phyloP scores from a whole-genome alignment of 352 stramenopile genomes.

The Globisporangium acanthophoron region DNA sequence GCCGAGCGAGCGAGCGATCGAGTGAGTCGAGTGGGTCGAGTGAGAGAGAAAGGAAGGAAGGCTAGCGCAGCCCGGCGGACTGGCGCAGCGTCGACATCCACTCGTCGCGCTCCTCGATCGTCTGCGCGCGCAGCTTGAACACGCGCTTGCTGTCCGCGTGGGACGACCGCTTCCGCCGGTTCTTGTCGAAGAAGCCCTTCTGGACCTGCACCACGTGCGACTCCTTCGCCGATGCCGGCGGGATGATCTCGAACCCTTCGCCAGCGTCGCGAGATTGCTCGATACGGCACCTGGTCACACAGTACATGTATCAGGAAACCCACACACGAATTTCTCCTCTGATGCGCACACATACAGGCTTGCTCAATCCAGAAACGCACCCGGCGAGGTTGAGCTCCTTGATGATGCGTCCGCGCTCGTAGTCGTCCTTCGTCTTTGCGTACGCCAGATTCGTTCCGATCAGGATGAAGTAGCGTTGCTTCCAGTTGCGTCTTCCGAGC shows the following conservation, averaged over 20 bases:
- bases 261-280: constrained; percentile 69
- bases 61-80: constrained; percentile 37
- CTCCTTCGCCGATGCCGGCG: constrained; percentile 36
- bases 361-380: constrained; percentile 19
- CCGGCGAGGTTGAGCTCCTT: constrained; percentile 78
- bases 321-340: neutral
- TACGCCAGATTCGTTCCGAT: constrained; percentile 67
- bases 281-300: constrained; percentile 42
- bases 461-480: constrained; percentile 86
- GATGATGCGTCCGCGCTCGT: constrained; percentile 83
- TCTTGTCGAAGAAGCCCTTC: constrained; percentile 75
- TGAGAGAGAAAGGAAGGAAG: neutral
- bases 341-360: neutral
- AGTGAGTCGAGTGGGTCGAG: neutral
- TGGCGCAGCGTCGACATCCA: constrained; percentile 77
- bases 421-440: constrained; percentile 83
- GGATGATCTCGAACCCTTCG: constrained; percentile 82
- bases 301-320: too few relatives aligned
- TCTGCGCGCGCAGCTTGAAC: constrained; percentile 81
- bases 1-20: too few relatives aligned
- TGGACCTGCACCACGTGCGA: constrained; percentile 72
- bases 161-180: constrained; percentile 69
- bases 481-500: constrained; percentile 82
- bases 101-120: constrained; percentile 73
- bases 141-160: constrained; percentile 62